Conservation (phyloP, 306 rosid genomes). For the Aeschynomene evenia region DNA sequence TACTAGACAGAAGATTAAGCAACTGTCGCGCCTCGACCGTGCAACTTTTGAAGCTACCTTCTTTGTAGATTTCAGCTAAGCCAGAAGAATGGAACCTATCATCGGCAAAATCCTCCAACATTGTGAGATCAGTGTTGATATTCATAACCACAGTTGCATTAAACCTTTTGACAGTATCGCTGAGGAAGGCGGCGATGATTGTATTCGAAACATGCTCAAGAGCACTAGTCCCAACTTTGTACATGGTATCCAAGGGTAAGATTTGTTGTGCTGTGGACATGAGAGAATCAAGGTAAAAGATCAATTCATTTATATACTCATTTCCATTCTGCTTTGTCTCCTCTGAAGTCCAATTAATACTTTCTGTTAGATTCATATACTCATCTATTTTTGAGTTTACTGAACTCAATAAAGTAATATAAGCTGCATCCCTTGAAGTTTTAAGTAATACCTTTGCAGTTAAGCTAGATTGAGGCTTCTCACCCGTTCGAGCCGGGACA, state of each 20-base stretch:
- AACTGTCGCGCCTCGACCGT: conserved; percentile 77
- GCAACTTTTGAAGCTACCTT: conserved; percentile 55
- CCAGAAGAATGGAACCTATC: conserved; percentile 68
- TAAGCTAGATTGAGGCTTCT: conserved; percentile 63
- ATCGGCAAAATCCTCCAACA: conserved; percentile 75
- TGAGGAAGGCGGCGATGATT: conserved; percentile 66
- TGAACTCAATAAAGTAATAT: conserved; percentile 55
- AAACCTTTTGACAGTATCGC: conserved; percentile 80
- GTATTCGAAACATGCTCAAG: conserved; percentile 74
- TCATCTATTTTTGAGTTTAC: conserved; percentile 71
- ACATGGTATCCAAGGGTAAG: conserved; percentile 79
- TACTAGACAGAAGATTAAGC: conserved; percentile 75
- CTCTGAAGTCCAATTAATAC: conserved; percentile 73
- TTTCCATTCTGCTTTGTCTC: conserved; percentile 58
- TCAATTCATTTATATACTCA: conserved; percentile 75
- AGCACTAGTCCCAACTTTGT: conserved; percentile 77
- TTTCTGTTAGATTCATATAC: conserved; percentile 66
- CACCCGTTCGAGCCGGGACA: conserved; percentile 47
- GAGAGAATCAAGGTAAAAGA: conserved; percentile 75
- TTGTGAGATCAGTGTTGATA: conserved; percentile 55
- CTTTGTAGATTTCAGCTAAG: conserved; percentile 62
- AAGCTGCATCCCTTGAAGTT: conserved; percentile 77
- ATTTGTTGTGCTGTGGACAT: conserved; percentile 87
- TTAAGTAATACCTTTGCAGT: conserved; percentile 77
- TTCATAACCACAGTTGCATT: conserved; percentile 60